Conservation (phyloP, 1,139 yeast species). For the Saccharomyces hybrid region DNA sequence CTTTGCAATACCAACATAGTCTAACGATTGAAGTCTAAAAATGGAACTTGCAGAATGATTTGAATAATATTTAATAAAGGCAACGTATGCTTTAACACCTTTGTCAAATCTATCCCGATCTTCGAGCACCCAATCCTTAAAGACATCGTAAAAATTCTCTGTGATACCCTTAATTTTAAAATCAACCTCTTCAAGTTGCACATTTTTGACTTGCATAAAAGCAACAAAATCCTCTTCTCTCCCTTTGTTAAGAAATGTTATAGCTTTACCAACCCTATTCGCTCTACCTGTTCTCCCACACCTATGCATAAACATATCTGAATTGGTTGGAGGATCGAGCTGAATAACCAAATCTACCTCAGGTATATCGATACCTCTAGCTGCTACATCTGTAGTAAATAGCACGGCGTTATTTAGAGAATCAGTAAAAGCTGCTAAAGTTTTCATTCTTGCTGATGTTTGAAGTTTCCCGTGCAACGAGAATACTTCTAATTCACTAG, state of each 20-base stretch:
- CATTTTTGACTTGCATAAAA: slow-evolving; percentile 69
- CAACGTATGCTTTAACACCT: slow-evolving; percentile 74
- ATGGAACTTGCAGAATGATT: slow-evolving; percentile 87
- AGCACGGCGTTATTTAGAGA: slow-evolving; percentile 48
- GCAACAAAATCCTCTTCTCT: slow-evolving; percentile 79
- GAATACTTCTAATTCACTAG: slow-evolving; percentile 39
- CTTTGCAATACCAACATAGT: slow-evolving; percentile 63
- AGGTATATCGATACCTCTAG: slow-evolving; percentile 89
- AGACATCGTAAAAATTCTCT: slow-evolving; percentile 32
- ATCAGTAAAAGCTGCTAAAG: slow-evolving; percentile 53
- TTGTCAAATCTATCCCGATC: slow-evolving; percentile 79
- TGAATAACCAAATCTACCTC: slow-evolving; percentile 89
- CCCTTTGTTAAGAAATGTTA: slow-evolving; percentile 61
- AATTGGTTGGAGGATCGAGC: slow-evolving; percentile 85
- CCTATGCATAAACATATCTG: slow-evolving; percentile 79
- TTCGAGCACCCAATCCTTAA: slow-evolving; percentile 50
- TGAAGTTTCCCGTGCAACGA: slow-evolving; percentile 83
- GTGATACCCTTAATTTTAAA: slow-evolving; percentile 22
- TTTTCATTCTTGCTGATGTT: slow-evolving; percentile 66
- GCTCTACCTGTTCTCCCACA: slow-evolving; percentile 95
- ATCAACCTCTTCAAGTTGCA: slow-evolving; percentile 42
- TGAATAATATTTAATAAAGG: slow-evolving; percentile 74
- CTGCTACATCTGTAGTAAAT: slow-evolving; percentile 82
- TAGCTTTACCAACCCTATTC: slow-evolving; percentile 70
- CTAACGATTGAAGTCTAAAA: slow-evolving; percentile 65